Evolutionary conservation across 1,284 basidiomycete species (phyloP), one percentile per base, ranked within the genome.

Genomic region (Leccinum cinnamomeum): DNA sequence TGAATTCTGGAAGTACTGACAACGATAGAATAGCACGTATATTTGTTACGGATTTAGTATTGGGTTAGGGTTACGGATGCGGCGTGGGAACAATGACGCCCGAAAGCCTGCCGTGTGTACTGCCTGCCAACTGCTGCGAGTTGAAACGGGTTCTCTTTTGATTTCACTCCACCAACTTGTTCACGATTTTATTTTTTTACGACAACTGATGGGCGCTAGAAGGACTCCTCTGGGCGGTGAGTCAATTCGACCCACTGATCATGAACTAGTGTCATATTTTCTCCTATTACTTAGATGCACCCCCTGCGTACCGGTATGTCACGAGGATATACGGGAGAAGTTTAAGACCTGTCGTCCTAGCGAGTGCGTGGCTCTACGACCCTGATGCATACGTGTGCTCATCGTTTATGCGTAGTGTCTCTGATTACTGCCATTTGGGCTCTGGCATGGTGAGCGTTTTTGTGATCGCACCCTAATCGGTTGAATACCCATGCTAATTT

Each of bases 241-340:
- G 66, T 33, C 51, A n/a, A 25, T 23, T 23, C 16, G 10, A 53
- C 28, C n/a, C 16, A 48, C 18, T 20, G 44, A 48, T 20, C n/a
- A 18, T 48, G 44, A 20, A 33, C 30, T 33, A 33, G 18, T 20
- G 44, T 12, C 18, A 44, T 11, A 3, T 3, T 10, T 44, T 8
- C n/a, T 14, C 16, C 37, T 62, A 33, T 33, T 33, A 23, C 48
- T 2, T 10, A 86, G 86, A 79, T 16, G 71, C 81, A 39, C 85
- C 85, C 8, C 84, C 85, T 7, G 76, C 85, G 3, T 89, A 87
- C 73, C 79, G 82, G 16, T 83, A 85, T 69, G 80, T 87, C n/a
- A 78, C 77, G 28, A 78, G 82, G 62, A 72, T 86, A 23, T 88
- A 87, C 62, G 75, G 74, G 58, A 74, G 78, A 59, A 89, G 78